Conservation (phyloP, 1,139 yeast species). For the Magnusiomyces ingens region DNA sequence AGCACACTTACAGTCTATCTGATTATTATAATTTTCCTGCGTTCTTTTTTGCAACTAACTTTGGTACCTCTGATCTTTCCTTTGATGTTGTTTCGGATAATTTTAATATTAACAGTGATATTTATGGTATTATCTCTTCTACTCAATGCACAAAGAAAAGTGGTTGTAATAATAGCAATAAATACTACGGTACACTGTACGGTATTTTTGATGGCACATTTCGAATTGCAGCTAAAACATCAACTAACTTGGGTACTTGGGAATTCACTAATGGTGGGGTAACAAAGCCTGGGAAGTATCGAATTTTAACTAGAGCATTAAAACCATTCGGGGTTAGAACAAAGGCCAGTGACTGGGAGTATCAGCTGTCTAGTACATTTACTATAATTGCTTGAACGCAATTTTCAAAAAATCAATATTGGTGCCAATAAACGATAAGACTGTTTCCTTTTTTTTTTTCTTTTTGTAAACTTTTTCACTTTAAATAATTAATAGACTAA, state of each 20-base stretch:
- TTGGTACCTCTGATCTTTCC: conserved; percentile 8
- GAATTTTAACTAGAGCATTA: conserved; percentile 11
- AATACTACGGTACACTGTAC: conserved; percentile 8
- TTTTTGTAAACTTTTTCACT: neutral
- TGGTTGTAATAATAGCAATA: neutral
- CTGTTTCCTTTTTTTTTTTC: neutral
- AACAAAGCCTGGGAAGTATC: conserved; percentile 10
- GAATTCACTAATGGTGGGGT: conserved; percentile 5
- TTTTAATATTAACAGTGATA: conserved; percentile 1
- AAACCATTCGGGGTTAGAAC: conserved; percentile 9
- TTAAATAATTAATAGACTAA: neutral
- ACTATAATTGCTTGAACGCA: neutral
- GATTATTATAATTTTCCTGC: conserved; percentile 4
- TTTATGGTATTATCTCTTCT: neutral
- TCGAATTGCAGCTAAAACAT: neutral
- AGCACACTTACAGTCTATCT: neutral
- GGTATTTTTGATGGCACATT: neutral
- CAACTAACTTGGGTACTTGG: neutral
- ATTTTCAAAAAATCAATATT: too few relatives aligned
- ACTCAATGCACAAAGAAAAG: too few relatives aligned
- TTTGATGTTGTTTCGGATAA: conserved; percentile 9
- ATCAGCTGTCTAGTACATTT: conserved; percentile 6
- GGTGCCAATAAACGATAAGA: too few relatives aligned
- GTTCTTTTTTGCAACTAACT: neutral
- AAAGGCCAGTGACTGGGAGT: conserved; percentile 8